These are phyloP conservation scores for Nicotiana paniculata DNA, from an alignment of 257 asterid species.

Conservation along the genomic window DNA sequence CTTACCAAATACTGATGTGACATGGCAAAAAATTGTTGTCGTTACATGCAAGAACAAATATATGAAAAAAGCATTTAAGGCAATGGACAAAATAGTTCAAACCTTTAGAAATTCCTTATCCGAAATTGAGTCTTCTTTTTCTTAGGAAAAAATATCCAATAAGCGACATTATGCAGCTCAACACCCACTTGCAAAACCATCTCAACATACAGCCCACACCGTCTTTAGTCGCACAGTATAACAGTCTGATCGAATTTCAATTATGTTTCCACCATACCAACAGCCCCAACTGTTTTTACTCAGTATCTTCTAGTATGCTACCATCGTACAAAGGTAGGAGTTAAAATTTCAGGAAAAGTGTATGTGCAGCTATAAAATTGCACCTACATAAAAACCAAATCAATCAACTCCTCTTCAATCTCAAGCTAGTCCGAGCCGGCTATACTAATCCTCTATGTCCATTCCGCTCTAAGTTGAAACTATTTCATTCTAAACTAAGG, in stretches of 20 bases:
- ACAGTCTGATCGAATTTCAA: neutral
- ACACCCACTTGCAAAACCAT: neutral
- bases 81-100: neutral
- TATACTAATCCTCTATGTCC: neutral
- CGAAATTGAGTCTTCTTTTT: neutral
- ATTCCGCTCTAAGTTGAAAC: neutral
- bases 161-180: neutral
- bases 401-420: neutral
- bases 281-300: neutral
- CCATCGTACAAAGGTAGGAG: neutral
- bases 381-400: neutral
- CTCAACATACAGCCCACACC: neutral
- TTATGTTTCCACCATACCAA: neutral
- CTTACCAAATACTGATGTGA: neutral
- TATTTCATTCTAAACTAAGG: neutral
- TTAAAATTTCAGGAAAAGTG: neutral
- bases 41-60: neutral
- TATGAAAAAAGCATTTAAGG: neutral
- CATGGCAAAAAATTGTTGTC: neutral
- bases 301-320: neutral
- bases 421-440: neutral
- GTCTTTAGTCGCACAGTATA: neutral
- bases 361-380: neutral
- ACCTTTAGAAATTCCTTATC: neutral
- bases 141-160: neutral